Evolutionary conservation across 495 filamentous ascomycete species (phyloP).

Genomic region (Xylaria castorea): DNA sequence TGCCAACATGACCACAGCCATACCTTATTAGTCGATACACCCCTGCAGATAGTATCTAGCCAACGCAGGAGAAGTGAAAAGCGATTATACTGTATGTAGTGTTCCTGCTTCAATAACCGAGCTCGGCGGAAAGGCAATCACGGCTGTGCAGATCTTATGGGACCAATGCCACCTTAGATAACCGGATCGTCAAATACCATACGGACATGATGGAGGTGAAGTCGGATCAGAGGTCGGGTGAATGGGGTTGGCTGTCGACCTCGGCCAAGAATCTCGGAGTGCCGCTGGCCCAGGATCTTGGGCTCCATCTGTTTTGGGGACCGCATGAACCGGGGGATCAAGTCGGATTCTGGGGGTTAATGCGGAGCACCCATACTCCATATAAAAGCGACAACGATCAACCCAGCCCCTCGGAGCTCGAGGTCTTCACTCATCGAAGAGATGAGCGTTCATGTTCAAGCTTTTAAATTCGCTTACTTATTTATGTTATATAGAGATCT

Average conservation of each 20-base stretch:
- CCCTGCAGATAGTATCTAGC: background rate
- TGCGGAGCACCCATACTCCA: conserved; percentile 14
- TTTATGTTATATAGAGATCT: background rate
- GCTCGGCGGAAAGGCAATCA: conserved; percentile 14
- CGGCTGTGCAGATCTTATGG: background rate
- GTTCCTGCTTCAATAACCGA: conserved; percentile 6
- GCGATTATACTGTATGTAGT: background rate
- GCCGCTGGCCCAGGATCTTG: background rate
- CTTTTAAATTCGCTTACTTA: background rate
- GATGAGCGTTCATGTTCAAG: background rate
- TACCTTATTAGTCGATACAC: background rate
- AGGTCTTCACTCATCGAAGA: background rate
- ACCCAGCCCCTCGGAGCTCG: background rate
- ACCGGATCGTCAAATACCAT: background rate
- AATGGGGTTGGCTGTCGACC: conserved; percentile 20
- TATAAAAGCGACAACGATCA: background rate
- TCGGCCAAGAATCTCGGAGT: conserved; percentile 3
- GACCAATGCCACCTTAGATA: background rate
- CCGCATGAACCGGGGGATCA: conserved; percentile 6
- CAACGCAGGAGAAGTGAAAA: background rate
- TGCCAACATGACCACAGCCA: background rate
- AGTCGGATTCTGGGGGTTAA: background rate
- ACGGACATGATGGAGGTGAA: background rate
- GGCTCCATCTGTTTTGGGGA: background rate
- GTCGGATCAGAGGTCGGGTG: conserved; percentile 12